These are phyloP conservation scores for Esteya vermicola DNA, from an alignment of 2,329 filamentous ascomycete genomes.

Conservation along the genomic window DNA sequence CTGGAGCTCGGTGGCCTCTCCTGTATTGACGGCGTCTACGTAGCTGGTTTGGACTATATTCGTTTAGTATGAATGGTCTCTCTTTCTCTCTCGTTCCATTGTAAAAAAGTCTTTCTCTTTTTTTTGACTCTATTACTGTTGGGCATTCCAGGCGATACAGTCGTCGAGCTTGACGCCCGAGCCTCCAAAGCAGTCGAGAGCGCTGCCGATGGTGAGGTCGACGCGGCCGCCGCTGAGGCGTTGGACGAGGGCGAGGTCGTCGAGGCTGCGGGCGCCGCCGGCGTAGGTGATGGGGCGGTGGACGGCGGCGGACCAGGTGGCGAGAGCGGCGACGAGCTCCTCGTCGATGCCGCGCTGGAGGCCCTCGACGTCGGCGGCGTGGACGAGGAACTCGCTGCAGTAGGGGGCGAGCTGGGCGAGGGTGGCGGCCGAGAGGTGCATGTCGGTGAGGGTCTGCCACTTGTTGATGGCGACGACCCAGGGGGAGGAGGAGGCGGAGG, in stretches of 20 bases:
- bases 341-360: constrained; percentile 85
- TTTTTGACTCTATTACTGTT: neutral
- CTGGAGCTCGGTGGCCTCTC: too few relatives aligned
- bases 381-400: constrained; percentile 93
- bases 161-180: constrained; percentile 75
- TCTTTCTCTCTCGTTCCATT: constrained; percentile 1
- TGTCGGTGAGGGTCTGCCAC: constrained; percentile 96
- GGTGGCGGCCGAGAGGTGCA: constrained; percentile 68
- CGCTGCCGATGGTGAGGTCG: constrained; percentile 91
- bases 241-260: constrained; percentile 74
- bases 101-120: constrained; percentile 1
- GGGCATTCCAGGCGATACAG: constrained; percentile 71
- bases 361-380: constrained; percentile 93
- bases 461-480: constrained; percentile 99
- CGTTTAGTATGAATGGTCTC: too few relatives aligned
- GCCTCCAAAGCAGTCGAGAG: constrained; percentile 90
- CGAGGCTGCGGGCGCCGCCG: constrained; percentile 71
- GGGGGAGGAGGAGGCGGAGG: neutral
- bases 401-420: constrained; percentile 74
- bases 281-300: constrained; percentile 74
- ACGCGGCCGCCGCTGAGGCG: constrained; percentile 65
- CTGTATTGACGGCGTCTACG: constrained; percentile 1
- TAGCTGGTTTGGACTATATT: constrained; percentile 8
- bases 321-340: constrained; percentile 59
- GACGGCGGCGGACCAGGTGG: constrained; percentile 67